Base-by-base conservation (phyloP, 257 asterid genomes). In the Cinchona pubescens region DNA sequence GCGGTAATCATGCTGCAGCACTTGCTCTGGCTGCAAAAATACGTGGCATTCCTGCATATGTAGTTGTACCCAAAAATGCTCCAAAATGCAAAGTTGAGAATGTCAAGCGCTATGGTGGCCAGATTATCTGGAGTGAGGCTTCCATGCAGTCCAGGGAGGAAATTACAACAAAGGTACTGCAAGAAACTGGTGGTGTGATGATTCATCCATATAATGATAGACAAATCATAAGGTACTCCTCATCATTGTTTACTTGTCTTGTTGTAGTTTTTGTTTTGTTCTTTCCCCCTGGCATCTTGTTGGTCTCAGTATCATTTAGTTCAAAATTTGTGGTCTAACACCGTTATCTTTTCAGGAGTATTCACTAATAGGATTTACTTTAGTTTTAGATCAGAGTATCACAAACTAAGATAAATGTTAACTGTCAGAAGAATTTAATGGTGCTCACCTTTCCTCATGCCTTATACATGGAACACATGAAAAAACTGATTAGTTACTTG, bases 1-100 rank as follows among this genome's bases (percentile, higher is more conserved):
- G 99, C 75, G 99, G 99, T 46, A 94, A 94, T 79, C 99, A 94
- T 87, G 99, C 97, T 59, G 97, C 99, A 62, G 99, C 99, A 12
- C 96, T 94, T 49, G 76, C 99, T 72, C 84, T 94, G 97, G 99
- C 99, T 75, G 97, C 99, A 75, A 90, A 87, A 75, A 80, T 88
- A 75, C 84, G 99, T 60, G 97, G 95, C 30, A 88, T 94, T 78
- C 92, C 96, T 59, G 99, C 99, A 6, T 90, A 89, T 76, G 86
- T 94, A 71, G 88, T 94, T 80, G 79, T 94, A 30, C 97, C 97
- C 5, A 83, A 88, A 82, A 85, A 82, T 76, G 99, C 99, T 75
- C 97, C 97, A 25, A 89, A 85, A 81, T 92, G 97, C 89, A 92
- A 94, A 89, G 96, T 94, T 64, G 97, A 92, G 87, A 94, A 92